Percentiles rank a stretch among this genome's conserved stretches.
phyloP scores from a whole-genome alignment of 2,329 filamentous ascomycete species.

The Penicillium sclerotigenum region DNA sequence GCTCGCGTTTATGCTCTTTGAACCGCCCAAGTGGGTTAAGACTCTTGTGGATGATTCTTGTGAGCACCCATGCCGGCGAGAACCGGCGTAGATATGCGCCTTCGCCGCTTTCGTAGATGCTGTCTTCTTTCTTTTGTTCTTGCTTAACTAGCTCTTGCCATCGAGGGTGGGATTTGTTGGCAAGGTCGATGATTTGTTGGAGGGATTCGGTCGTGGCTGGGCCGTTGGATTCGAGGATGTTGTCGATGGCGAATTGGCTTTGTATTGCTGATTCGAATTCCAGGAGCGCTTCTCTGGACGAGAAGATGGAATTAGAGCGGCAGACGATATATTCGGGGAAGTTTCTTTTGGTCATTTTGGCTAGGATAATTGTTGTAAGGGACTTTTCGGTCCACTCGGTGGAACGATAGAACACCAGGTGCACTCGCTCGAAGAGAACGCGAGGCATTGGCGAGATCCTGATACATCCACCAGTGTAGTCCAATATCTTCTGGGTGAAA shows the following conservation, averaged over 20 bases:
- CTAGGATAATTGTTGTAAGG: constrained; percentile 87
- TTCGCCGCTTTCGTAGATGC: constrained; percentile 75
- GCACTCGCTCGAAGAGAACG: constrained; percentile 87
- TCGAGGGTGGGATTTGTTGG: constrained; percentile 71
- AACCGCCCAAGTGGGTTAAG: constrained; percentile 74
- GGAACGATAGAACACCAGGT: constrained; percentile 92
- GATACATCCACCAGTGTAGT: constrained; percentile 77
- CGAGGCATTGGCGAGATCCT: constrained; percentile 69
- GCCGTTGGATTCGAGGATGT: constrained; percentile 74
- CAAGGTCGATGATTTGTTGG: constrained; percentile 66
- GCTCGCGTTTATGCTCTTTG: constrained; percentile 75
- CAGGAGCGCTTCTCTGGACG: constrained; percentile 68
- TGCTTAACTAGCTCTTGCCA: constrained; percentile 72
- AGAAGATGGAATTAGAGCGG: constrained; percentile 83
- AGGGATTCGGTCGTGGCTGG: constrained; percentile 64
- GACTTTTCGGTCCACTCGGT: constrained; percentile 98
- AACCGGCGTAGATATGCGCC: constrained; percentile 86
- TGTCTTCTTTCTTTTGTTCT: constrained; percentile 74
- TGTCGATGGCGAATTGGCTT: constrained; percentile 77
- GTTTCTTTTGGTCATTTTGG: constrained; percentile 80
- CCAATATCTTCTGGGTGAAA: constrained; percentile 73
- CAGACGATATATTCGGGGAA: constrained; percentile 91
- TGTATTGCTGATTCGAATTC: constrained; percentile 88
- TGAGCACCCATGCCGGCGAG: constrained; percentile 89
- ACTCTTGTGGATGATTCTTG: constrained; percentile 86